Base-by-base conservation (phyloP, 2,329 filamentous ascomycete genomes). In the Leptosphaerulina australis region DNA sequence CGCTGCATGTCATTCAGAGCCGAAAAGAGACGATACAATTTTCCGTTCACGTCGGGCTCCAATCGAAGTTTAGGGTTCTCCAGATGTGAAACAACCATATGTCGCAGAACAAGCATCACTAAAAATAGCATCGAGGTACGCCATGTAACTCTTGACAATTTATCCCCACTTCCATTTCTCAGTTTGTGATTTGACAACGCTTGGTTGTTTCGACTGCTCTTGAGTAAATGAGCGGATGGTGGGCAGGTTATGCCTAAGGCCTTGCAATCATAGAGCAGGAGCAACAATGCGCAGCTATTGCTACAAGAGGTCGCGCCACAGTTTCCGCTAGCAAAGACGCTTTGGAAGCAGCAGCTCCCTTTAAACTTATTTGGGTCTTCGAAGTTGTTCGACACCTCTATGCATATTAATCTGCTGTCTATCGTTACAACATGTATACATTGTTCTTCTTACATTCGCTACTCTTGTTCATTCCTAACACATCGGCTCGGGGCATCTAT, bases 401-500 rank as follows among this genome's bases (percentile, higher is more conserved):
- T 20, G 15, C 17, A 24, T 30, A 8, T 33, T 20, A 34, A 29
- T 36, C 25, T 15, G 10, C 12, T 17, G 15, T 37, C 20, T 14
- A 22, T 46, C 28, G 17, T 17, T 17, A 15, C 25, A 48, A 24
- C 37, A 69, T 70, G 64, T 39, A 61, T 35, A 28, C 48, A 18
- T 52, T 50, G n/a, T 26, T 26, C 17, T 45, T 62, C 3, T 11
- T 61, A 18, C 50, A 45, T 15, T 52, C 50, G 17, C 18, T 59
- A 9, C 30, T 64, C 12, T 39, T 66, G 3, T 22, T 60, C 35
- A 25, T 60, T 14, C 39, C 64, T 64, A 66, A 67, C 41, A 34
- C 37, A 4, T 63, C 18, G 15, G 56, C 63, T 15, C 58, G 64
- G 59, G 64, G 56, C 21, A 8, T 37, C 15, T 39, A 50, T 31